phyloP scores from a whole-genome alignment of 2,329 filamentous ascomycete genomes.

The Aureobasidium sp. region DNA sequence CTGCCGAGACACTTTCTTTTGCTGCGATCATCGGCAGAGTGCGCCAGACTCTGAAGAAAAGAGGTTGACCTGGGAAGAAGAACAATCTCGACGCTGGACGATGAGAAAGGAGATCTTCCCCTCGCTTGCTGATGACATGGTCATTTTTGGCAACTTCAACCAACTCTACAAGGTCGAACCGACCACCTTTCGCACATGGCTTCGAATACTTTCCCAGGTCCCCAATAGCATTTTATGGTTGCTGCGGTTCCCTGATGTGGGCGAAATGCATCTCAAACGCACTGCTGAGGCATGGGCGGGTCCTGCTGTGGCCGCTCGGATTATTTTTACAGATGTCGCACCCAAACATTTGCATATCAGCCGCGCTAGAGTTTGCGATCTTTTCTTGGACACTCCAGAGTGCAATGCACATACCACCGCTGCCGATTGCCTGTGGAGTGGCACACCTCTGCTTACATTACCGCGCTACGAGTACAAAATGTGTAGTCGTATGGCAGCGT shows the following conservation, averaged over 20 bases:
- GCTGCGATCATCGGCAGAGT: slow-evolving; percentile 92
- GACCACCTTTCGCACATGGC: slow-evolving; percentile 90
- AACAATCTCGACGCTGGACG: slow-evolving; percentile 74
- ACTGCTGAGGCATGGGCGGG: slow-evolving; percentile 82
- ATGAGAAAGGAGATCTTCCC: slow-evolving; percentile 95
- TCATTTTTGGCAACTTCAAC: slow-evolving; percentile 97
- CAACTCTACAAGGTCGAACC: slow-evolving; percentile 99
- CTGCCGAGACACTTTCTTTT: slow-evolving; percentile 93
- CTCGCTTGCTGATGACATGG: slow-evolving; percentile 66
- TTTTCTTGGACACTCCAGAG: slow-evolving; percentile 95
- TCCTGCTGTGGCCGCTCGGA: slow-evolving; percentile 72
- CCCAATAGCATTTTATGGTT: slow-evolving; percentile 92
- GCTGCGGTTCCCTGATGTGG: slow-evolving; percentile 89
- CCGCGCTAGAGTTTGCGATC: slow-evolving; percentile 81
- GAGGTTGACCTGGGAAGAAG: slow-evolving; percentile 70
- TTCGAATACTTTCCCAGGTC: slow-evolving; percentile 77
- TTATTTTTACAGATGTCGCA: slow-evolving; percentile 94
- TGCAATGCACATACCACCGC: slow-evolving; percentile 98
- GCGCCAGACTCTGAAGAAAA: slow-evolving; percentile 64
- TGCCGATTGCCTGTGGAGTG: slow-evolving; percentile 92
- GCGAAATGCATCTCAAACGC: slow-evolving; percentile 74
- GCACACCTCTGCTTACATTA: slow-evolving; percentile 82
- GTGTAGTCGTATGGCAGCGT: slow-evolving; percentile 97
- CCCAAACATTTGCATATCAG: slow-evolving; percentile 92
- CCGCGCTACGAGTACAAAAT: slow-evolving; percentile 96